Base-by-base conservation (phyloP, 305 asterid genomes). In the Plantago coronopus region DNA sequence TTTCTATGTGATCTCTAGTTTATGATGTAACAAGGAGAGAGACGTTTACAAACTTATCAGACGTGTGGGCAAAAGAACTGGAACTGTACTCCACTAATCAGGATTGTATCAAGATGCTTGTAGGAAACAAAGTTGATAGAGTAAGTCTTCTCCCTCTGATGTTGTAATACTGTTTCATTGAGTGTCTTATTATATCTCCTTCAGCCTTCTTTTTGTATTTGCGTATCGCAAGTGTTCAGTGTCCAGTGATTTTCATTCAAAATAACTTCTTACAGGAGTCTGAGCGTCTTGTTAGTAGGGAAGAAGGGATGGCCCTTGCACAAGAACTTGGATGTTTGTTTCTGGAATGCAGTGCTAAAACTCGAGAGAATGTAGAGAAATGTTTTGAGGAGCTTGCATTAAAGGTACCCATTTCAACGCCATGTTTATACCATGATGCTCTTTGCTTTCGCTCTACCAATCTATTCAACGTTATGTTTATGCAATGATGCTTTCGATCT, bases 11-110 rank as follows among this genome's bases (percentile, higher is more conserved):
- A 31, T 69, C 27, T 78, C 67, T 62, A 91, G 98, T 91, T 64
- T 91, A 91, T 73, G 98, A 91, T 59, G 97, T 91, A 46, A 89
- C 98, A 17, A 83, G 95, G 75, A 86, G 98, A 77, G 95, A 86
- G 20, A 83, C 95, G 61, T 91, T 88, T 61, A 83, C 90, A 65
- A 84, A 88, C 73, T 72, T 91, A 71, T 83, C 89, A 67, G 97
- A 89, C 59, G 88, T 91, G 10, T 91, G 97, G 98, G 95, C 98
- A 45, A 89, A 86, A 79, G 98, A 91, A 79, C 80, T 91, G 67
- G 95, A 91, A 72, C 83, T 91, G 58, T 91, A 91, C 77, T 86
- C 95, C 45, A 84, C 91, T 49, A 83, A 84, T 68, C 85, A 77
- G 69, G 90, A 91, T 65, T 86, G 98, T 59, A 71, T 86, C 72